These are phyloP conservation scores for Bruguiera hainesii DNA, from an alignment of 441 rosid species.

Conservation along the genomic window DNA sequence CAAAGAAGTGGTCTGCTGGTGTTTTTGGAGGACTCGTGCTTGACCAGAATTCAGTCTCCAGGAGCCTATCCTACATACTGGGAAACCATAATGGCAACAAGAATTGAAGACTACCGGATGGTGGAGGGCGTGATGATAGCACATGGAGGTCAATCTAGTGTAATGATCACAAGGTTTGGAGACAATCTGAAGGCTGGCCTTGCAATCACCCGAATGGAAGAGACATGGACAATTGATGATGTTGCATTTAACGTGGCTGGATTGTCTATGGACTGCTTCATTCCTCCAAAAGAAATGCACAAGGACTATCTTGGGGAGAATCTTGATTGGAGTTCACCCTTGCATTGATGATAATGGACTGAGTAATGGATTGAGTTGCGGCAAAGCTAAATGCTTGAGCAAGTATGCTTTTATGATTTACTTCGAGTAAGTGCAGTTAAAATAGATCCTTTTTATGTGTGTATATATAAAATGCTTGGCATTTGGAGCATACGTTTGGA, in stretches of 20 bases:
- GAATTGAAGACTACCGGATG: slow-evolving; percentile 57
- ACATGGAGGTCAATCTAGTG: slow-evolving; percentile 68
- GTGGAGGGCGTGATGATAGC: slow-evolving; percentile 82
- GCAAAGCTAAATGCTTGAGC: not conserved
- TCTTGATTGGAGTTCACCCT: slow-evolving; percentile 34
- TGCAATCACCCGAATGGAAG: slow-evolving; percentile 71
- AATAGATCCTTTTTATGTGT: not conserved
- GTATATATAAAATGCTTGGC: not conserved
- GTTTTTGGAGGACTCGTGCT: slow-evolving; percentile 72
- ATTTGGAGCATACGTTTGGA: not conserved
- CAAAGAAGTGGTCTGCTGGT: slow-evolving; percentile 79
- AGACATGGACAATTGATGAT: slow-evolving; percentile 79
- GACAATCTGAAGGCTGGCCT: slow-evolving; percentile 71
- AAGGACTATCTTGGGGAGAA: slow-evolving; percentile 37
- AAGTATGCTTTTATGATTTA: not conserved
- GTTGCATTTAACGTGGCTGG: slow-evolving; percentile 81
- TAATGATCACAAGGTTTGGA: slow-evolving; percentile 75
- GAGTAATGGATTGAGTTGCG: not conserved
- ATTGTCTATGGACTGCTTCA: slow-evolving; percentile 72
- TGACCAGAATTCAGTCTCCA: slow-evolving; percentile 81
- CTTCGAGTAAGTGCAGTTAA: too few relatives aligned
- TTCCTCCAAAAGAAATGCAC: slow-evolving; percentile 72
- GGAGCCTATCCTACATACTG: slow-evolving; percentile 79
- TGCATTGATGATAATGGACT: slow-evolving; percentile 14
- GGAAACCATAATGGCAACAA: slow-evolving; percentile 83